Evolutionary conservation across 371 early-diverging fungal species (phyloP), one percentile per base, ranked within the genome.

Genomic region (Mucor plumbeus): DNA sequence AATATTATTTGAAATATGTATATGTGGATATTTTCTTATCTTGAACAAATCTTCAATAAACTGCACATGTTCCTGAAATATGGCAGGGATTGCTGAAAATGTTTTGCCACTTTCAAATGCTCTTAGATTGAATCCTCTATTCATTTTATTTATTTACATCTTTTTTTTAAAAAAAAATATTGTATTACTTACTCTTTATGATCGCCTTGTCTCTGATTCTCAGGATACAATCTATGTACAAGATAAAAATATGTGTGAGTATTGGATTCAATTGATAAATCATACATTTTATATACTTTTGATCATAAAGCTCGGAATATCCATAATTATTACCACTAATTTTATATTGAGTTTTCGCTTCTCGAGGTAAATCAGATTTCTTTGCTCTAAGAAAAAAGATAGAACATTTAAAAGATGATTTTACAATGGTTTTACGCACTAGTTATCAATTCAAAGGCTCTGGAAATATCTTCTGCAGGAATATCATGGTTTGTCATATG

Each of bases 401-500:
- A n/a, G 6, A 11, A 38, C 9, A 5, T 48, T 21, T 56, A 13
- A 31, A 15, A 31, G 34, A 50, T 5, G 26, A 3, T 1, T 26
- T 26, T 26, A 26, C 26, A 26, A 36, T n/a, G 38, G 11, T 13
- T 7, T 8, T 14, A 13, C 13, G 6, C 34, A 11, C 54, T 17
- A 26, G 67, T 74, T 69, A 82, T 84, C 72, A 82, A 33, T 33
- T 66, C 75, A 71, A 89, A 88, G 39, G 88, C 84, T n/a, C 63
- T 64, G 43, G 85, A 78, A 54, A 89, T 81, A 33, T 80, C 70
- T 31, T 66, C 60, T 36, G 78, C 65, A 10, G 81, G 64, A 41
- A 89, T 66, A 34, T 80, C 85, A 55, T 88, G 88, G 67, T 89
- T 85, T 59, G 79, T 78, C 64, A 88, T 78, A 55, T 87, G 88